A percentile compares a stretch with the other conserved stretches of the same genome.
phyloP scores from a whole-genome alignment of 257 asterid species.

The Solanum tarapatanum region DNA sequence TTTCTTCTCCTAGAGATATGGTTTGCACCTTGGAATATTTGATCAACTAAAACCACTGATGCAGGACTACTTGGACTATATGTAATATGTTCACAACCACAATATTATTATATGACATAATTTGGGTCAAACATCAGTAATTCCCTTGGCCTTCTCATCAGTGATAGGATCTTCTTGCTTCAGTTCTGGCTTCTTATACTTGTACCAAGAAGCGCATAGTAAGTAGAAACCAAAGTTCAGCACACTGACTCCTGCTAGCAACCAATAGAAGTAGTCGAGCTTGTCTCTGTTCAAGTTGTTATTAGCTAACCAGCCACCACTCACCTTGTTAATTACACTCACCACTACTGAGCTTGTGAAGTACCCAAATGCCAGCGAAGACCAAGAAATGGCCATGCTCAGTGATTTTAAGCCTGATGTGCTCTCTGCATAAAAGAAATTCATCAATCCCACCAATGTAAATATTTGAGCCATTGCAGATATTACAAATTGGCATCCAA shows the following conservation, averaged over 20 bases:
- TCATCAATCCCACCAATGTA: slow-evolving; percentile 46
- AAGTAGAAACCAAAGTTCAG: slow-evolving; percentile 44
- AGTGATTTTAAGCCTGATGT: slow-evolving; percentile 53
- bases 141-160: neutral
- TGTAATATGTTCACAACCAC: neutral
- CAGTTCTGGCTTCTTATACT: slow-evolving; percentile 34
- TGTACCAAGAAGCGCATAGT: slow-evolving; percentile 54
- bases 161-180: slow-evolving; percentile 4
- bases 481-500: slow-evolving; percentile 39
- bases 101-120: neutral
- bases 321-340: slow-evolving; percentile 42
- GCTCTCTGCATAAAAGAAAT: slow-evolving; percentile 66
- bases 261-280: slow-evolving; percentile 52
- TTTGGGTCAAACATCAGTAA: neutral
- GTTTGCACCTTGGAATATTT: neutral
- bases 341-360: slow-evolving; percentile 58
- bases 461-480: slow-evolving; percentile 54
- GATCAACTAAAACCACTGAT: neutral
- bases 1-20: neutral
- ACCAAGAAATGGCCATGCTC: slow-evolving; percentile 52
- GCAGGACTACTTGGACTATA: neutral
- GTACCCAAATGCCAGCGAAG: slow-evolving; percentile 59
- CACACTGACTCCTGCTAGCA: slow-evolving; percentile 33
- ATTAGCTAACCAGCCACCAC: slow-evolving; percentile 53
- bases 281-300: slow-evolving; percentile 51